A percentile compares a stretch with the other conserved stretches of the same genome.
Evolutionary conservation across 1,284 basidiomycete species (phyloP).

Genomic region (Malassezia equina): DNA sequence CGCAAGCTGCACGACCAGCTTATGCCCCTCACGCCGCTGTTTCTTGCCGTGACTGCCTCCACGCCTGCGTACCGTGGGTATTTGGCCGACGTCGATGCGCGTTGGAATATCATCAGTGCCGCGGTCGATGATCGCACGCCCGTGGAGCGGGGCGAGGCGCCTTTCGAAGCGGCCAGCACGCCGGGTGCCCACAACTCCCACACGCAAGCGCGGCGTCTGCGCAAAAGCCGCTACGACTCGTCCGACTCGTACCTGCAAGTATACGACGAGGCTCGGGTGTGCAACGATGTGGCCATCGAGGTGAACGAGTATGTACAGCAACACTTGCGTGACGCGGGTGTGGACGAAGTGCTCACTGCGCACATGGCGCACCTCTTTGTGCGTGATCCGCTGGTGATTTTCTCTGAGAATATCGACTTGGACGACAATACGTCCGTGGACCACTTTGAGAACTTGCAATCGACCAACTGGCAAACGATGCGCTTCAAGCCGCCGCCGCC

Average conservation of each 20-base stretch:
- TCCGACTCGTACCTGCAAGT: slow-evolving; percentile 75
- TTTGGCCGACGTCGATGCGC: slow-evolving; percentile 88
- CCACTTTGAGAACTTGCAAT: slow-evolving; percentile 99
- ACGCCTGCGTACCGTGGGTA: slow-evolving; percentile 90
- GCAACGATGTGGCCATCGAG: slow-evolving; percentile 78
- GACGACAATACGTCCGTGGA: slow-evolving; percentile 78
- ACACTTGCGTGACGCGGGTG: slow-evolving; percentile 51
- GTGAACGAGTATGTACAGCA: slow-evolving; percentile 58
- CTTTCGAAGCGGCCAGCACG: slow-evolving; percentile 8
- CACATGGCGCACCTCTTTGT: slow-evolving; percentile 95
- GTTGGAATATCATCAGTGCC: slow-evolving; percentile 96
- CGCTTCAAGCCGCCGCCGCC: slow-evolving; percentile 89
- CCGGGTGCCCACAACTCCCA: slow-evolving; percentile 4
- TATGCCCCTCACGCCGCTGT: slow-evolving; percentile 83
- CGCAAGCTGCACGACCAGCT: slow-evolving; percentile 86
- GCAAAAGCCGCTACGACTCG: slow-evolving; percentile 93
- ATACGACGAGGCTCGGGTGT: slow-evolving; percentile 73
- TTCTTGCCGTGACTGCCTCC: slow-evolving; percentile 89
- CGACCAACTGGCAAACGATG: slow-evolving; percentile 98
- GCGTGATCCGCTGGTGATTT: slow-evolving; percentile 89
- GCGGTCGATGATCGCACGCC: slow-evolving; percentile 92
- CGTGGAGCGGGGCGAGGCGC: slow-evolving; percentile 72
- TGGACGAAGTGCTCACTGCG: slow-evolving; percentile 76
- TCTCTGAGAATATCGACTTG: slow-evolving; percentile 84
- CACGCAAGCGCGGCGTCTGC: slow-evolving; percentile 55